Percentiles rank a stretch among this genome's conserved stretches.
Conservation (phyloP, 202 grass and related monocot species). For the Elaeis oleifera region DNA sequence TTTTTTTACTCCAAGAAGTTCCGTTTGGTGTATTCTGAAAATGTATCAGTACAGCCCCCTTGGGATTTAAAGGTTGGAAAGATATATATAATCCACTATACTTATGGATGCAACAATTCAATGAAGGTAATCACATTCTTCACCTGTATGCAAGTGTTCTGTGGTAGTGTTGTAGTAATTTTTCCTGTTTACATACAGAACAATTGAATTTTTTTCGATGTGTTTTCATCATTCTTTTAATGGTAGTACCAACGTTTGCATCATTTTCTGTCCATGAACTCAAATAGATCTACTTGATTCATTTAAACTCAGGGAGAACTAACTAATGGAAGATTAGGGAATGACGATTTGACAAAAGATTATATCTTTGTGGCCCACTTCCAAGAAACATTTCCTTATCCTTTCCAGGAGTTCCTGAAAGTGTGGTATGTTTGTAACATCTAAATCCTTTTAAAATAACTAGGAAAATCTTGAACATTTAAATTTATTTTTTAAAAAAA, state of each 20-base stretch:
- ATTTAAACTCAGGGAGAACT: conserved; percentile 49
- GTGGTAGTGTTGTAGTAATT: no score
- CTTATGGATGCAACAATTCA: conserved; percentile 86
- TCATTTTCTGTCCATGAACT: conserved; percentile 11
- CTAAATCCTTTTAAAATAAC: no score
- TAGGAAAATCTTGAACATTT: no score
- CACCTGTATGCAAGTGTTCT: no score
- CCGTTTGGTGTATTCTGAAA: no score
- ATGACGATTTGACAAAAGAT: conserved; percentile 94
- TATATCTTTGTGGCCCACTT: conserved; percentile 35
- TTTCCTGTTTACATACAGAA: not conserved
- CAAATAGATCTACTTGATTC: not conserved
- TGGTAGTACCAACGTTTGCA: conserved; percentile 2
- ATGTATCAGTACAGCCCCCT: conserved; percentile 54
- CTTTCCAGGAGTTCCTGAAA: conserved; percentile 88
- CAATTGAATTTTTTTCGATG: not conserved
- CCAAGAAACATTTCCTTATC: conserved; percentile 73
- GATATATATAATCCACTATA: conserved; percentile 83
- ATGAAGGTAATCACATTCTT: conserved; percentile 52
- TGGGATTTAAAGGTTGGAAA: conserved; percentile 66
- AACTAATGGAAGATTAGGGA: conserved; percentile 90
- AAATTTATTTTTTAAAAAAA: no score
- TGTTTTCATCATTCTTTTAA: not conserved
- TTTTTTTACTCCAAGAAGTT: no score
- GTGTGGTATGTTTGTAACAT: conserved; percentile 54